Evolutionary conservation across 768 basidiomycete species (phyloP).

Genomic region (Postia placenta): DNA sequence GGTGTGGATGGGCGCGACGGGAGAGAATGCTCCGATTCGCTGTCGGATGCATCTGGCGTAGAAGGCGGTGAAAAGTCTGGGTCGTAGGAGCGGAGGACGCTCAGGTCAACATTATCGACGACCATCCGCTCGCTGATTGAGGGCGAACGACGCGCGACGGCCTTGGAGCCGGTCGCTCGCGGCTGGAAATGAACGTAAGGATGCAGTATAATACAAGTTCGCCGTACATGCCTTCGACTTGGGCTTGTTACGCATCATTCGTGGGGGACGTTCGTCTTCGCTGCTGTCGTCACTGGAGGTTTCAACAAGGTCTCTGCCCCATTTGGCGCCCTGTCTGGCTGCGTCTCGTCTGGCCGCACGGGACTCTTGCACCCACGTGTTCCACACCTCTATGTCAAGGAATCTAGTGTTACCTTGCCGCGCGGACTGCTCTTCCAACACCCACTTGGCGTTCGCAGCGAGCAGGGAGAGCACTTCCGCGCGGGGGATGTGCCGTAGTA

Average conservation of each 20-base stretch:
- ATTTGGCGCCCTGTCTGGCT: neutral
- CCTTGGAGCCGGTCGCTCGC: too few relatives aligned
- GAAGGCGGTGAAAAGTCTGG: slow-evolving; percentile 55
- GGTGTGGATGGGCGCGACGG: slow-evolving; percentile 18
- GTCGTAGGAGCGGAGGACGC: slow-evolving; percentile 31
- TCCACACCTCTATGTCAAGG: slow-evolving; percentile 43
- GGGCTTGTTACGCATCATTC: neutral
- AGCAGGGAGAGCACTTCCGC: slow-evolving; percentile 47
- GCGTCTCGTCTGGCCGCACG: slow-evolving; percentile 2
- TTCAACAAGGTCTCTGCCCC: slow-evolving; percentile 5
- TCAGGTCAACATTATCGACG: neutral
- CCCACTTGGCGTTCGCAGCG: slow-evolving; percentile 54
- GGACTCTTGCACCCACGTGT: slow-evolving; percentile 26
- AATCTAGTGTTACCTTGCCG: slow-evolving; percentile 20
- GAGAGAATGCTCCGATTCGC: slow-evolving; percentile 18
- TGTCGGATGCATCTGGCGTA: slow-evolving; percentile 35
- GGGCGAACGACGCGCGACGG: too few relatives aligned
- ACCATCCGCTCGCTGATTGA: slow-evolving; percentile 4
- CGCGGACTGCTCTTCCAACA: slow-evolving; percentile 41
- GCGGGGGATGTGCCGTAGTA: slow-evolving; percentile 40
- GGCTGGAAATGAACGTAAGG: too few relatives aligned
- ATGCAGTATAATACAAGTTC: too few relatives aligned
- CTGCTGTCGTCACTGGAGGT: neutral
- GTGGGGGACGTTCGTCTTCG: neutral
- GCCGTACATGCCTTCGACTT: neutral